These are phyloP conservation scores for Dendryphion nanum DNA, from an alignment of 2,329 filamentous ascomycete genomes.

Conservation along the genomic window DNA sequence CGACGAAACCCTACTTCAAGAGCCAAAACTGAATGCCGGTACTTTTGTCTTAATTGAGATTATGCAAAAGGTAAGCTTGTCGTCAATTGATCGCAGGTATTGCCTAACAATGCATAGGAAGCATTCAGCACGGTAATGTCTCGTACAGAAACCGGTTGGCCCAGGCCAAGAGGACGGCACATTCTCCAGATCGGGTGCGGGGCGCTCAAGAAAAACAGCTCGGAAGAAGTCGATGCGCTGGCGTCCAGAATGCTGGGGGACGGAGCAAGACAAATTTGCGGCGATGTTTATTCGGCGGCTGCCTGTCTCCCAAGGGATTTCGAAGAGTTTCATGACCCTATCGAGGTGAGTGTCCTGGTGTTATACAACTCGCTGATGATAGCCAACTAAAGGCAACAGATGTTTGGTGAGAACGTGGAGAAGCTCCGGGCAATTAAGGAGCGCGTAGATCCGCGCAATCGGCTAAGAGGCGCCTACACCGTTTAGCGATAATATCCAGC, in stretches of 20 bases:
- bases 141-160: conserved; percentile 9
- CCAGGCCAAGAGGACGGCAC: conserved; percentile 10
- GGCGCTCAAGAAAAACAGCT: conserved; percentile 4
- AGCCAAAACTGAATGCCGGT: conserved; percentile 13
- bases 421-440: conserved; percentile 11
- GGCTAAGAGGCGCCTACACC: conserved; percentile 11
- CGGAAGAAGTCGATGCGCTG: conserved; percentile 5
- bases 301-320: conserved; percentile 14
- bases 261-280: conserved; percentile 8
- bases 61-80: conserved; percentile 11
- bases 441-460: conserved; percentile 12
- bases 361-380: not conserved
- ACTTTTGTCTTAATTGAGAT: conserved; percentile 15
- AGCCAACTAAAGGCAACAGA: conserved; percentile 6
- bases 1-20: conserved; percentile 6
- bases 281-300: conserved; percentile 5
- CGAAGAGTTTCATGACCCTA: conserved; percentile 11
- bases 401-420: conserved; percentile 14
- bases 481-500: conserved; percentile 6
- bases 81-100: not conserved
- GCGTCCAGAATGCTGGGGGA: conserved; percentile 9
- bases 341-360: conserved; percentile 6
- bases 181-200: conserved; percentile 13
- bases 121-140: conserved; percentile 12
- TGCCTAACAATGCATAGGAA: not conserved